A percentile compares a stretch with the other conserved stretches of the same genome.
These are phyloP conservation scores for Vanderwaltozyma yarrowii DNA, from an alignment of 805 yeast species.

Conservation along the genomic window DNA sequence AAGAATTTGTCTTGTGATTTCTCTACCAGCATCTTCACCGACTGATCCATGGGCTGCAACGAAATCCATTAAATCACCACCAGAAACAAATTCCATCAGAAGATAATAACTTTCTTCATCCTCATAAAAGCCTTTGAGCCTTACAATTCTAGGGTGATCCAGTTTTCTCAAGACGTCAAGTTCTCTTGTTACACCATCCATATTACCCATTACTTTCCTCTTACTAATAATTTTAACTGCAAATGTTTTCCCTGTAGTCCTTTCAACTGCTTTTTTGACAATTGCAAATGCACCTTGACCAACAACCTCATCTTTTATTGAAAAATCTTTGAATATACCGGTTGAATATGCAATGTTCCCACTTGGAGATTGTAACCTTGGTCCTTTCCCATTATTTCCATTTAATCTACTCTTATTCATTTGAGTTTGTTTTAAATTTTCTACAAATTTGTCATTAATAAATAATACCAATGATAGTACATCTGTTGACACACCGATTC, in stretches of 20 bases:
- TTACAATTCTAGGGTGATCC: conserved; percentile 78
- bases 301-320: conserved; percentile 71
- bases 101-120: conserved; percentile 72
- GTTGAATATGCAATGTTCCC: neutral
- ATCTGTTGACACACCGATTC: conserved; percentile 73
- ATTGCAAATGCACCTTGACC: conserved; percentile 99
- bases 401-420: conserved; percentile 4
- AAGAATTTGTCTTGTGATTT: conserved; percentile 73
- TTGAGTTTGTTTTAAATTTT: conserved; percentile 14
- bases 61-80: conserved; percentile 97
- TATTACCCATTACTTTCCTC: conserved; percentile 66
- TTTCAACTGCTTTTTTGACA: conserved; percentile 81
- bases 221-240: conserved; percentile 89
- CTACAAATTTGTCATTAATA: conserved; percentile 30
- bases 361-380: conserved; percentile 6
- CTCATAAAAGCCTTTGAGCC: conserved; percentile 74
- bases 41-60: conserved; percentile 87
- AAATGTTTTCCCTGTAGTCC: conserved; percentile 72
- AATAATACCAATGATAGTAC: conserved; percentile 39
- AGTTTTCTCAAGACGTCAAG: conserved; percentile 66
- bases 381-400: neutral
- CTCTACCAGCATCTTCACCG: conserved; percentile 84
- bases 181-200: conserved; percentile 79
- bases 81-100: conserved; percentile 92
- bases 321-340: conserved; percentile 62